phyloP scores from a whole-genome alignment of 192 early-diverging fungal genomes.

The Backusella luteola region DNA sequence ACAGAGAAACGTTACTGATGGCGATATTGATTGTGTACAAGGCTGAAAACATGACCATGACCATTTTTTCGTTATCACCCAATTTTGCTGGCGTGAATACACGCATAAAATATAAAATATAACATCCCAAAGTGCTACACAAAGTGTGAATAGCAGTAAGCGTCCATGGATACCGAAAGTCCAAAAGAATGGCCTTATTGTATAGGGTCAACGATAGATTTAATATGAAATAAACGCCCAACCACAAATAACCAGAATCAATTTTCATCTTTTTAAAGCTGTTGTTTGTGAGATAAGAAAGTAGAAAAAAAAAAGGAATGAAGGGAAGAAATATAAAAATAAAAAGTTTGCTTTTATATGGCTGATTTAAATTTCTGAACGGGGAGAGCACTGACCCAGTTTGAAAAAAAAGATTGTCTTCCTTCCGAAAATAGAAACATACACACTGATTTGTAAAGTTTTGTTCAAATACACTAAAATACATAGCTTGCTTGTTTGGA shows the following conservation, averaged over 20 bases:
- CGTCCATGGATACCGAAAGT: constrained; percentile 70
- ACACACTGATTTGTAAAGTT: constrained; percentile 5
- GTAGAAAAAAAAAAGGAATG: background rate
- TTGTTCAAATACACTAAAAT: background rate
- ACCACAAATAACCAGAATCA: constrained; percentile 36
- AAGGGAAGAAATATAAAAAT: background rate
- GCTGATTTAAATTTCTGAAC: background rate
- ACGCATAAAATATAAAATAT: constrained; percentile 27
- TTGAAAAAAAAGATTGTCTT: background rate
- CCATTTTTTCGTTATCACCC: constrained; percentile 35
- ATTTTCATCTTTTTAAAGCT: background rate
- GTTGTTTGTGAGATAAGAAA: background rate
- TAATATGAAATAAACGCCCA: constrained; percentile 55
- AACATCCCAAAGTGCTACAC: constrained; percentile 55
- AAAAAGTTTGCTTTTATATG: background rate
- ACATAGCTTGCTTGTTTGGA: background rate
- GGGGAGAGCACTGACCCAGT: background rate
- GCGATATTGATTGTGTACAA: constrained; percentile 79
- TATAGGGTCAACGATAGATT: constrained; percentile 66
- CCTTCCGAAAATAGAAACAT: background rate
- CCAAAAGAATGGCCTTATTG: constrained; percentile 59
- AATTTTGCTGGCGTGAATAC: constrained; percentile 40
- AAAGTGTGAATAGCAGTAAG: constrained; percentile 70
- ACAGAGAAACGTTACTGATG: constrained; percentile 63
- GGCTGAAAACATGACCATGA: constrained; percentile 61